Conservation (phyloP, 345 rosid genomes). For the Xanthoceras sorbifolium region DNA sequence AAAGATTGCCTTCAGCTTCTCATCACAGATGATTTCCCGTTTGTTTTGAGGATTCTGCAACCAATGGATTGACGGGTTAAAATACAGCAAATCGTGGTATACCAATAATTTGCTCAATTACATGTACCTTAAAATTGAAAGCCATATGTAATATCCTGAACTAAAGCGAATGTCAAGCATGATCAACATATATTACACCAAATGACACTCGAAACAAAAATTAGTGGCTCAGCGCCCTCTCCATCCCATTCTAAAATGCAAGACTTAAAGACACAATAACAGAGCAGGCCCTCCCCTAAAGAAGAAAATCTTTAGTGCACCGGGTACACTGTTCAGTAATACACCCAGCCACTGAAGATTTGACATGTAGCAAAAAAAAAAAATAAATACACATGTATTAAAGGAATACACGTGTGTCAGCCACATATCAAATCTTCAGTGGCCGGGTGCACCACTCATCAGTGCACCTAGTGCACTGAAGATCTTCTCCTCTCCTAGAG, state of each 20-base stretch:
- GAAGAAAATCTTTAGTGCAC: too few species aligned
- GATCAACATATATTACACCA: not conserved
- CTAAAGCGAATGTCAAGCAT: not conserved
- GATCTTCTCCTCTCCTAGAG: too few species aligned
- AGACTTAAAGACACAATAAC: not conserved
- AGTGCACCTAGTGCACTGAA: too few species aligned
- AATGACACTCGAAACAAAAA: not conserved
- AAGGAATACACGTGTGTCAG: too few species aligned
- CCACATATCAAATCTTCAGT: too few species aligned
- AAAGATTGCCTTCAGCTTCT: slow-evolving; percentile 69
- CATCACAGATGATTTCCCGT: slow-evolving; percentile 76
- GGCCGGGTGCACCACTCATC: too few species aligned
- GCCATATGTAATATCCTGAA: not conserved
- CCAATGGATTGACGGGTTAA: slow-evolving; percentile 6
- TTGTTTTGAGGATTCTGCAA: slow-evolving; percentile 71
- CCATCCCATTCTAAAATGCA: not conserved
- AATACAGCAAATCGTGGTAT: not conserved
- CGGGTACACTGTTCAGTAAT: too few species aligned
- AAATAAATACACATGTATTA: too few species aligned
- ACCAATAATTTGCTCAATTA: not conserved
- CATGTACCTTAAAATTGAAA: not conserved
- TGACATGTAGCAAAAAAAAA: too few species aligned
- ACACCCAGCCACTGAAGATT: too few species aligned
- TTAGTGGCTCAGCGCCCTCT: not conserved
- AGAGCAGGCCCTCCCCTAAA: not conserved